Conservation (phyloP, 2,329 filamentous ascomycete genomes). For the Phialocephala sp. region DNA sequence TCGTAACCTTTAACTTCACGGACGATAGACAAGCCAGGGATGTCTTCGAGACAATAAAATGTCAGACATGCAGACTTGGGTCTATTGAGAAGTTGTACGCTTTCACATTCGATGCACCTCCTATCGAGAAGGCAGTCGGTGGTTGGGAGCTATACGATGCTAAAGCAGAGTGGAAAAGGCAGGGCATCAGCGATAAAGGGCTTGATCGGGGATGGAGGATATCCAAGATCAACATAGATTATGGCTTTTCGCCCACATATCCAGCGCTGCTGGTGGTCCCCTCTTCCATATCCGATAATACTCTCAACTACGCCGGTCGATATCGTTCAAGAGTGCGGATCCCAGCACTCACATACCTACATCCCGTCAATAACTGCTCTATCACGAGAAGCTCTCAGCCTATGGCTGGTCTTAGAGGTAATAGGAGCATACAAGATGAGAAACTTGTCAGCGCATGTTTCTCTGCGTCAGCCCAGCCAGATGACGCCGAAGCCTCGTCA, state of each 20-base stretch:
- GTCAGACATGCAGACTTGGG: slow-evolving; percentile 80
- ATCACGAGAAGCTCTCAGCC: slow-evolving; percentile 96
- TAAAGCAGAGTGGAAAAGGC: slow-evolving; percentile 81
- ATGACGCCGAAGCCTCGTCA: slow-evolving; percentile 37
- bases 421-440: slow-evolving; percentile 94
- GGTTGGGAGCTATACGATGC: slow-evolving; percentile 89
- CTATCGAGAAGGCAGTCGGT: slow-evolving; percentile 74
- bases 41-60: slow-evolving; percentile 84
- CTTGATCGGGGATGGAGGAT: slow-evolving; percentile 74
- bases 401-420: slow-evolving; percentile 81
- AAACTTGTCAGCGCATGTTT: slow-evolving; percentile 93
- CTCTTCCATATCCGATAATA: slow-evolving; percentile 91
- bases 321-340: slow-evolving; percentile 91
- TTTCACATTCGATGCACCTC: slow-evolving; percentile 80
- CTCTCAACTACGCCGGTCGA: slow-evolving; percentile 87
- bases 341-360: slow-evolving; percentile 90
- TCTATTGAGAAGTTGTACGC: slow-evolving; percentile 89
- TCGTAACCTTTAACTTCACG: slow-evolving; percentile 86
- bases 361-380: slow-evolving; percentile 94
- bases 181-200: slow-evolving; percentile 86
- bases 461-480: slow-evolving; percentile 57
- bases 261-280: slow-evolving; percentile 86
- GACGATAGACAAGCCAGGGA: slow-evolving; percentile 78
- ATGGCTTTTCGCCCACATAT: slow-evolving; percentile 91
- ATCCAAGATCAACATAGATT: slow-evolving; percentile 87